Base-by-base conservation (phyloP, 805 yeast species). In the Wickerhamomyces queroliae region DNA sequence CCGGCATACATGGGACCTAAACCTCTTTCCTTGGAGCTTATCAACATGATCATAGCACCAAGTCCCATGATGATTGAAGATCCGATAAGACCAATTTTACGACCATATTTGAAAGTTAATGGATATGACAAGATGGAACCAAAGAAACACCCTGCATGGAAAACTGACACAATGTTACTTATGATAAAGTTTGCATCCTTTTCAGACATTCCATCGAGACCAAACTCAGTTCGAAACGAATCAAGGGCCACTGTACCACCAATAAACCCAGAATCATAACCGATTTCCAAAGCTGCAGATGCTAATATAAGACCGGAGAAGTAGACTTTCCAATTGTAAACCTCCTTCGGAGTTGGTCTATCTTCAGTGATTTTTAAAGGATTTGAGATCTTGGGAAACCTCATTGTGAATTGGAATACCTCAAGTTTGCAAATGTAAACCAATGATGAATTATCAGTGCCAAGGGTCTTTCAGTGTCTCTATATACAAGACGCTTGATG, bases 261-360 rank as follows among this genome's bases (percentile, higher is more conserved):
- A 36, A 74, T 70, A 53, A 72, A 74, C 7, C 78, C 78, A 28
- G 76, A 69, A 47, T 74, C 80, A 50, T 74, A 74, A 12, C 80
- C 80, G 40, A 74, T 70, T 40, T 70, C 65, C 19, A 70, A 59
- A 12, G 79, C 75, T 7, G 74, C 78, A 24, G 69, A 58, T 2
- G 74, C 67, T 6, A 75, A 73, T 10, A 70, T 59, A 22, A 70
- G 45, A 15, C 77, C 72, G 37, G 67, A 56, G 21, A 62, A 41
- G 34, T 66, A 66, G 34, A 75, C 57, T 28, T 68, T 60, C 56
- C 54, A 59, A 56, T 74, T 74, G 56, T 69, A 69, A 23, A 72
- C 68, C 23, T 57, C 66, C 22, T 60, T 52, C 1, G 78, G 78
- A 19, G 69, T 52, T 26, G 53, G 52, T 33, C 55, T 44, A 29